Percentiles rank a stretch among this genome's conserved stretches.
Conservation (phyloP, 2,329 filamentous ascomycete species). For the Paramyrothecium roridum region DNA sequence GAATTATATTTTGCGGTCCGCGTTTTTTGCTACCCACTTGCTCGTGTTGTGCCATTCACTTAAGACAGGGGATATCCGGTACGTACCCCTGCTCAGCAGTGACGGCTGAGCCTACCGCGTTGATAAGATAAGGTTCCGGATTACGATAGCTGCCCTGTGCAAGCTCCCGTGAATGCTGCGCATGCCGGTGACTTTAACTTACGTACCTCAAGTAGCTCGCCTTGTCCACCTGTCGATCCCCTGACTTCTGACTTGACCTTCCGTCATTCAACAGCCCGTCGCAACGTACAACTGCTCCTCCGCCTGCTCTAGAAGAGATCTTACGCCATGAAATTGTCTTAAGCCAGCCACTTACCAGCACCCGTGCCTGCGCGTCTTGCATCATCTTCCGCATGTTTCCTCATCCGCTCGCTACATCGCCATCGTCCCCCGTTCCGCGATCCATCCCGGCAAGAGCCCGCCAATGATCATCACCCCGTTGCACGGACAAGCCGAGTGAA, state of each 20-base stretch:
- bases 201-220: not conserved
- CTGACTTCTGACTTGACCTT: not conserved
- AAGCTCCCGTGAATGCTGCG: no score
- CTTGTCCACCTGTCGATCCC: not conserved
- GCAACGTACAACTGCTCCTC: not conserved
- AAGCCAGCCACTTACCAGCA: not conserved
- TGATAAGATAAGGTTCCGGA: not conserved
- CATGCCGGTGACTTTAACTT: not conserved
- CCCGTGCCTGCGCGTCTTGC: not conserved
- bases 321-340: not conserved
- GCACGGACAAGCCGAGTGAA: constrained; percentile 43
- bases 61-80: no score
- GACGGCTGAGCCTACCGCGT: not conserved
- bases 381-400: not conserved
- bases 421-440: not conserved
- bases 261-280: not conserved
- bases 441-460: constrained; percentile 17
- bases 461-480: constrained; percentile 20
- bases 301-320: not conserved
- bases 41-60: no score
- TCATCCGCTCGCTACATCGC: not conserved
- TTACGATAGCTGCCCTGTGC: not conserved
- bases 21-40: no score
- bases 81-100: no score
- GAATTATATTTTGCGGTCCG: no score